Percentiles rank a stretch among this genome's conserved stretches.
phyloP scores from a whole-genome alignment of 306 rosid species.

The Corylus heterophylla region DNA sequence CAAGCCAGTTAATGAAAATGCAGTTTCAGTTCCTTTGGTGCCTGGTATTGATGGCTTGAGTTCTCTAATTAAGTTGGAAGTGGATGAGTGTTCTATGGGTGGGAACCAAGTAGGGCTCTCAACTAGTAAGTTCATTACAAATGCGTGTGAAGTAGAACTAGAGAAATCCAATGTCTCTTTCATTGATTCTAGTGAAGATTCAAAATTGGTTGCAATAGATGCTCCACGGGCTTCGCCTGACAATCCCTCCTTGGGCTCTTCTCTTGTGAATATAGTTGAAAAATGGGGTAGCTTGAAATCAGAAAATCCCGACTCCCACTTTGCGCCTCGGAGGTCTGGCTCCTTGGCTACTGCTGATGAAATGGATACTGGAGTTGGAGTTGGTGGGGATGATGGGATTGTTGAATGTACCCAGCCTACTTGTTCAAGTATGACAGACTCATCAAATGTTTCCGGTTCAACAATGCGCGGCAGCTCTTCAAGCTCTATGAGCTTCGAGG shows the following conservation, averaged over 20 bases:
- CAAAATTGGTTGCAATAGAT: conserved; percentile 39
- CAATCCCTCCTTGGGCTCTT: conserved; percentile 33
- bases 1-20: conserved; percentile 26
- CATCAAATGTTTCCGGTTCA: conserved; percentile 55
- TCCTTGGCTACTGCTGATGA: conserved; percentile 41
- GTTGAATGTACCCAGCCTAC: conserved; percentile 48
- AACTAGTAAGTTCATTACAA: conserved; percentile 25
- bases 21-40: conserved; percentile 27
- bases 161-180: conserved; percentile 34
- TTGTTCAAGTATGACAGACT: conserved; percentile 62
- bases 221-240: conserved; percentile 30
- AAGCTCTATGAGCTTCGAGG: conserved; percentile 58
- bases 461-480: conserved; percentile 56
- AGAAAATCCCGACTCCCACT: conserved; percentile 34
- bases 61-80: conserved; percentile 49
- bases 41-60: conserved; percentile 32
- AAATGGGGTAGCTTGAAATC: conserved; percentile 25
- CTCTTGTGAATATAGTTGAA: conserved; percentile 27
- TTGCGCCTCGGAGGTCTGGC: conserved; percentile 41
- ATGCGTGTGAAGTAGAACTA: conserved; percentile 30
- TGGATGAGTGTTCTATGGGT: conserved; percentile 32
- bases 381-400: conserved; percentile 31
- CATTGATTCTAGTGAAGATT: conserved; percentile 40
- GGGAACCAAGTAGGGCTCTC: conserved; percentile 23
- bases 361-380: conserved; percentile 39